phyloP scores from a whole-genome alignment of 2,329 filamentous ascomycete genomes.

The Ophioceras dolichostomum region DNA sequence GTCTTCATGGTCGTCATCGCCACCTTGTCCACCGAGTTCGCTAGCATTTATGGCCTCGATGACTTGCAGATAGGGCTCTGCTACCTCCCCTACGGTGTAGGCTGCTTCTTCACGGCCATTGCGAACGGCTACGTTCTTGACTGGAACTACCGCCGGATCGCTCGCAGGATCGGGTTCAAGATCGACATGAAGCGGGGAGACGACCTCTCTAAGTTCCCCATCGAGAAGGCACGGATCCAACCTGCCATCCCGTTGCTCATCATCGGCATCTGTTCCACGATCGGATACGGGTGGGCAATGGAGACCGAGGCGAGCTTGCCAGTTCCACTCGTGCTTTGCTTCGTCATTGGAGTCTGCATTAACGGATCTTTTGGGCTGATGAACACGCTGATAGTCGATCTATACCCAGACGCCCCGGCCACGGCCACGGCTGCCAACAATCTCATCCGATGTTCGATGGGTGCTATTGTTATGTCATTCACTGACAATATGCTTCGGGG shows the following conservation, averaged over 20 bases:
- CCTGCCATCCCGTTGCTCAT: slow-evolving; percentile 40
- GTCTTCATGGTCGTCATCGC: slow-evolving; percentile 42
- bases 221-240: slow-evolving; percentile 42
- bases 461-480: slow-evolving; percentile 45
- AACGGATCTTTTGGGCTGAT: slow-evolving; percentile 52
- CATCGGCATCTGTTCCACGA: slow-evolving; percentile 37
- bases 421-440: slow-evolving; percentile 55
- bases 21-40: slow-evolving; percentile 38
- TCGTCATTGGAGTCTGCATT: slow-evolving; percentile 43
- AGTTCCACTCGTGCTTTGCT: slow-evolving; percentile 41
- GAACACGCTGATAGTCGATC: slow-evolving; percentile 51
- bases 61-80: slow-evolving; percentile 40
- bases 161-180: slow-evolving; percentile 44
- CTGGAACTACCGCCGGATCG: slow-evolving; percentile 61
- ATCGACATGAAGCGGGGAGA: slow-evolving; percentile 47
- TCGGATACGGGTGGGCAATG: slow-evolving; percentile 46
- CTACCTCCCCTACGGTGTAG: slow-evolving; percentile 40
- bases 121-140: slow-evolving; percentile 45
- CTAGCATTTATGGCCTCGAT: slow-evolving; percentile 36
- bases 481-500: slow-evolving; percentile 44
- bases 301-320: slow-evolving; percentile 32
- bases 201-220: slow-evolving; percentile 37
- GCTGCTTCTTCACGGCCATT: slow-evolving; percentile 34
- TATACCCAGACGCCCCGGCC: slow-evolving; percentile 47
- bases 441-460: slow-evolving; percentile 47